These are phyloP conservation scores for Cephalotrichum gorgonifer DNA, from an alignment of 2,329 filamentous ascomycete species.

Conservation along the genomic window DNA sequence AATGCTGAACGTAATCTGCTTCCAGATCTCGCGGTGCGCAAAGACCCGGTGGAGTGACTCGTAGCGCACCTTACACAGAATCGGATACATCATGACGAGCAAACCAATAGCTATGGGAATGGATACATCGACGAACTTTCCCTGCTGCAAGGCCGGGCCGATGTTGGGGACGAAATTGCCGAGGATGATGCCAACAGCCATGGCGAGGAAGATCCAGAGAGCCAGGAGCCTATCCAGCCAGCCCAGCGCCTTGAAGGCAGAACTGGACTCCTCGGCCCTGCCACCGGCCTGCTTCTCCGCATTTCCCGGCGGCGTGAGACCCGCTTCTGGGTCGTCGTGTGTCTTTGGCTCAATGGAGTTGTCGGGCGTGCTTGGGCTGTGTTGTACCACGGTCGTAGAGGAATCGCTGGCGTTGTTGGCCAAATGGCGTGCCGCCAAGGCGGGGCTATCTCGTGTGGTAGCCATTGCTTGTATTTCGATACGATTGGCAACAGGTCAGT, in stretches of 20 bases:
- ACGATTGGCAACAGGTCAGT: neutral
- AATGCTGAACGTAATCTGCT: constrained; percentile 68
- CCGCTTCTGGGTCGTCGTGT: neutral
- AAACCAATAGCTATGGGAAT: constrained; percentile 66
- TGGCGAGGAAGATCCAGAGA: constrained; percentile 69
- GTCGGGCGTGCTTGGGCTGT: too few relatives aligned
- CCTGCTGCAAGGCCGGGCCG: constrained; percentile 53
- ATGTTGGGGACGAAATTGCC: constrained; percentile 62
- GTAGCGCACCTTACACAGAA: constrained; percentile 75
- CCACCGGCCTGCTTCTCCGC: neutral
- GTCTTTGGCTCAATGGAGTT: neutral
- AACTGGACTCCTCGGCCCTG: neutral
- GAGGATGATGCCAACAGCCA: constrained; percentile 63
- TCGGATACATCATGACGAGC: constrained; percentile 90
- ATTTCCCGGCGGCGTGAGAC: neutral
- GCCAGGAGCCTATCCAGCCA: constrained; percentile 54
- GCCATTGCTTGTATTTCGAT: neutral
- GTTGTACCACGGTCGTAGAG: neutral
- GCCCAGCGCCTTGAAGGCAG: constrained; percentile 33
- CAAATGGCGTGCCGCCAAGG: neutral
- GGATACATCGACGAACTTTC: constrained; percentile 60
- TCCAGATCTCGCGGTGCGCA: constrained; percentile 54
- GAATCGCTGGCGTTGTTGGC: neutral
- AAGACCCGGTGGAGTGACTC: constrained; percentile 64
- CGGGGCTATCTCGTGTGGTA: neutral